Evolutionary conservation across 1,284 basidiomycete genomes (phyloP), one percentile per base, ranked within the genome.

Genomic region (Erythrobasidium hasegawianum): DNA sequence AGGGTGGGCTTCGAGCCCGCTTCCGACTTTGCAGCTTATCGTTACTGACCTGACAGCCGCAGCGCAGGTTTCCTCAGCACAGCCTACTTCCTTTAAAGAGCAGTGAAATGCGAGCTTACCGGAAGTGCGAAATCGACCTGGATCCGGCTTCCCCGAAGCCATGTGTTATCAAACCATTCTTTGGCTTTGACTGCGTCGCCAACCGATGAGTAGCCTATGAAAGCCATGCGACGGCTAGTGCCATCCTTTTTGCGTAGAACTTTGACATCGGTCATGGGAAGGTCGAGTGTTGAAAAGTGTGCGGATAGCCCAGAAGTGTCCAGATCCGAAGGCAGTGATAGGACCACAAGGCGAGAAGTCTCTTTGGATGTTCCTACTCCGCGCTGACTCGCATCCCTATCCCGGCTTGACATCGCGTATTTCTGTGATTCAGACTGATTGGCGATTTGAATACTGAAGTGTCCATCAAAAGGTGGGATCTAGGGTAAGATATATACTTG

Each of bases 101-200:
- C 33, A 33, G 33, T 33, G 33, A 33, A 33, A 5, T 11, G 11
- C 33, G 33, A 11, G 33, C 71, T 89, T 87, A 79, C 72, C 41
- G 92, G 87, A 54, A 77, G 75, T 0, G 94, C 85, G 47, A 91
- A 77, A 49, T 85, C 83, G 8, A 96, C 89, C 65, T 79, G 84
- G 68, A 97, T 85, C 72, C 87, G 71, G 80, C 76, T 87, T 11
- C 78, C 78, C 38, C 74, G 72, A 43, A 79, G 72, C 73, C 77
- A 97, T 0, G 88, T 90, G 38, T 84, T 83, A 76, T 96, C 85
- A 73, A 91, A 96, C 86, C 89, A 97, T 52, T 86, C 83, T 75
- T 84, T 84, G 0, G 89, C 91, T 14, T 82, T 82, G 11, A 79
- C 70, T 0, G 95, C 95, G 71, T 97, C 89, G 11, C 83, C 81